These are phyloP conservation scores for Amphirosellinia nigrospora DNA, from an alignment of 495 filamentous ascomycete species.

Conservation along the genomic window DNA sequence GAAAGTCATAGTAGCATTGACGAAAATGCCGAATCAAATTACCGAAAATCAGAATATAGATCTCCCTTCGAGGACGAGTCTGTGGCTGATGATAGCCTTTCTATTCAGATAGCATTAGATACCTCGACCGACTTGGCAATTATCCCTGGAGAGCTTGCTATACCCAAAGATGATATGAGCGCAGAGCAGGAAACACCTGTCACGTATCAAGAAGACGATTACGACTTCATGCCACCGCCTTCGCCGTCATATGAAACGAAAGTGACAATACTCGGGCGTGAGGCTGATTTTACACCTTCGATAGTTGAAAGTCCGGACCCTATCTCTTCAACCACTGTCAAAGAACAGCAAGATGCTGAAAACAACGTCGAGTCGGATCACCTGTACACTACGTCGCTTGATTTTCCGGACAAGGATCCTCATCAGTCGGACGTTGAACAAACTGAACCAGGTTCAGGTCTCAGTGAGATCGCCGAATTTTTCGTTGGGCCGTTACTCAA, in stretches of 20 bases:
- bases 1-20: slow-evolving; percentile 25
- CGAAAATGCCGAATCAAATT: slow-evolving; percentile 19
- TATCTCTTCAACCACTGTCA: neutral
- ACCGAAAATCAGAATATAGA: slow-evolving; percentile 47
- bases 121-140: slow-evolving; percentile 30
- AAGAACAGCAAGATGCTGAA: slow-evolving; percentile 20
- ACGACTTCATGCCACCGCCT: slow-evolving; percentile 46
- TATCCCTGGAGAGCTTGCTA: slow-evolving; percentile 21
- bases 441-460: slow-evolving; percentile 32
- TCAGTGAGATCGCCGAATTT: slow-evolving; percentile 39
- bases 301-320: slow-evolving; percentile 33
- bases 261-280: slow-evolving; percentile 52
- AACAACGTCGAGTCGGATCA: slow-evolving; percentile 21
- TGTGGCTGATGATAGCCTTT: slow-evolving; percentile 46
- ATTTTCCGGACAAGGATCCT: slow-evolving; percentile 22
- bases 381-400: slow-evolving; percentile 17
- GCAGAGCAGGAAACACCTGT: slow-evolving; percentile 32
- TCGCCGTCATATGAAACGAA: slow-evolving; percentile 48
- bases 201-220: slow-evolving; percentile 41
- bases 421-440: slow-evolving; percentile 28
- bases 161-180: slow-evolving; percentile 25
- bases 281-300: slow-evolving; percentile 45
- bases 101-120: slow-evolving; percentile 51
- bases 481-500: slow-evolving; percentile 37
- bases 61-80: slow-evolving; percentile 44